Percentiles rank a stretch among this genome's conserved stretches.
These are phyloP conservation scores for Wickerhamomyces subpelliculosus DNA, from an alignment of 805 yeast genomes.

Conservation along the genomic window DNA sequence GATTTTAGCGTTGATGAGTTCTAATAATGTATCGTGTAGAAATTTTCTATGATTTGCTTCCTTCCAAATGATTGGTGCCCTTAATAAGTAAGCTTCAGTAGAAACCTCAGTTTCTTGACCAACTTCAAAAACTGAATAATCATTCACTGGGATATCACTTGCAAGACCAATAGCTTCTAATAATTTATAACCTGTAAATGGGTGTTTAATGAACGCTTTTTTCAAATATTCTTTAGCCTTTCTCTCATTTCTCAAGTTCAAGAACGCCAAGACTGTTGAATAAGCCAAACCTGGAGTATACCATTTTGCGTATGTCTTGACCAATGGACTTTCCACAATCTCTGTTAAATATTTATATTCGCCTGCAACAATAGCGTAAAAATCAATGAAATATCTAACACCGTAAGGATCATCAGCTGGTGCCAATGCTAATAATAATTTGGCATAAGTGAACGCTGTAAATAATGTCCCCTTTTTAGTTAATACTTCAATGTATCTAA, in stretches of 20 bases:
- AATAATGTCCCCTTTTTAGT: slow-evolving; percentile 71
- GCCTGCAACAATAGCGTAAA: slow-evolving; percentile 59
- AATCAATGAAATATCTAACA: slow-evolving; percentile 75
- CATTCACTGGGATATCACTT: slow-evolving; percentile 22
- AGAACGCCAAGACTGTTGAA: slow-evolving; percentile 58
- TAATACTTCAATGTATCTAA: slow-evolving; percentile 61
- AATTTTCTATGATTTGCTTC: slow-evolving; percentile 40
- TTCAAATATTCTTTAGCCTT: slow-evolving; percentile 43
- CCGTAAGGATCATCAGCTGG: slow-evolving; percentile 85
- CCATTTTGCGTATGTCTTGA: slow-evolving; percentile 57
- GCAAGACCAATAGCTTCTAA: slow-evolving; percentile 38
- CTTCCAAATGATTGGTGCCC: slow-evolving; percentile 52
- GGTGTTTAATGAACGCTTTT: slow-evolving; percentile 48
- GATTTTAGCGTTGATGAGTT: slow-evolving; percentile 13
- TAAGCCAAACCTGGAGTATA: slow-evolving; percentile 64
- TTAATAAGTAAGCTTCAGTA: slow-evolving; percentile 50
- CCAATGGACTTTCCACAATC: slow-evolving; percentile 48
- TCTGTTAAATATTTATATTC: slow-evolving; percentile 58
- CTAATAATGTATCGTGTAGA: slow-evolving; percentile 35
- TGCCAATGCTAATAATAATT: slow-evolving; percentile 56
- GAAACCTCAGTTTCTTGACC: slow-evolving; percentile 29
- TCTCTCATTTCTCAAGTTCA: slow-evolving; percentile 31
- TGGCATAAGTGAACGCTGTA: slow-evolving; percentile 74
- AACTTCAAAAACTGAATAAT: slow-evolving; percentile 19
- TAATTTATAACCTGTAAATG: slow-evolving; percentile 47